Evolutionary conservation across 2,329 filamentous ascomycete genomes (phyloP), one percentile per base, ranked within the genome.

Genomic region (Xylariaceae sp.): DNA sequence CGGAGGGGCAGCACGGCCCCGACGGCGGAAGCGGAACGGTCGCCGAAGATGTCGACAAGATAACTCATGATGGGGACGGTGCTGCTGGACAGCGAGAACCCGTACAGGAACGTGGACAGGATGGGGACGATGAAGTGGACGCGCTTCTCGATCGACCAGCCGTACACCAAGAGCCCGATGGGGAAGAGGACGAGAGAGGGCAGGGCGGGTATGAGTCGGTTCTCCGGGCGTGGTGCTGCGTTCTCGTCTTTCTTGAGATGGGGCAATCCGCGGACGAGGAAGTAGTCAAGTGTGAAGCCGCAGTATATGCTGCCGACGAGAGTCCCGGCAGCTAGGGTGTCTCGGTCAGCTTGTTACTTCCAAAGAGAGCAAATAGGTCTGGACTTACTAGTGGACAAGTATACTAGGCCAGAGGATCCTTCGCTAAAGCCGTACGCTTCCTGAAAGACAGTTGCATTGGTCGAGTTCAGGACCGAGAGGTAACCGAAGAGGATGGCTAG

Each of bases 231-330:
- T 14, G 28, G 27, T 32, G 28, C 23, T 15, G 28, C 17, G 19
- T 23, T 38, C 2, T 5, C 13, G 14, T 38, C 27, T 13, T 26
- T 26, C 28, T 38, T 31, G 23, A 9, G n/a, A 19, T 38, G 14
- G 15, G 36, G 27, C 26, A 30, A 31, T 5, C 36, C 36, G 11
- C 21, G n/a, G 8, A 16, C 16, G 15, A 38, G n/a, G 14, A 31
- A 38, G n/a, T 31, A 31, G 18, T 38, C 36, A 12, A 38, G 36
- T 16, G 36, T 32, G 15, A 38, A 24, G 29, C 36, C 17, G 29
- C 36, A 38, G 28, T 30, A 31, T 15, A 38, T 6, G n/a, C 24
- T 31, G 12, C 28, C 36, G 19, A 26, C 11, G 13, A 38, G 18
- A n/a, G 28, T 38, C 12, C 36, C 36, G 17, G 28, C 29, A 11